These are phyloP conservation scores for Boletellus ananas DNA, from an alignment of 768 basidiomycete species.

Conservation along the genomic window DNA sequence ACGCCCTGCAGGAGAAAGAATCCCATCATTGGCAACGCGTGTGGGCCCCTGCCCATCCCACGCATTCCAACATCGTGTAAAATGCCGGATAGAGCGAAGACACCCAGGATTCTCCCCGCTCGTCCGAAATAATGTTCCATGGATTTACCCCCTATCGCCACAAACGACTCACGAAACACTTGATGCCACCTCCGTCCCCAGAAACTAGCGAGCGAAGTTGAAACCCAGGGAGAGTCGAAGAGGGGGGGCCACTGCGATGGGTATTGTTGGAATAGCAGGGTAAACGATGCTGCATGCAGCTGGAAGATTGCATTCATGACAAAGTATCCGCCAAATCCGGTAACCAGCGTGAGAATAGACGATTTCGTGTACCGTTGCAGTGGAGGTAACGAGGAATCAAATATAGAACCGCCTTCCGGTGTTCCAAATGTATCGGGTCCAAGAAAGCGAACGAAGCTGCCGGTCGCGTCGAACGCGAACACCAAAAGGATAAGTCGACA, in stretches of 20 bases:
- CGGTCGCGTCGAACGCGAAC: constrained; percentile 4
- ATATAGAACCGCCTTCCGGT: constrained; percentile 35
- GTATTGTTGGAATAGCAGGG: constrained; percentile 45
- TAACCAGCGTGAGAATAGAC: constrained; percentile 38
- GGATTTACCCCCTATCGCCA: constrained; percentile 47
- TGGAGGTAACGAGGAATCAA: constrained; percentile 30
- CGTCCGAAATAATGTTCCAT: constrained; percentile 44
- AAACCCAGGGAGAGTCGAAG: constrained; percentile 53
- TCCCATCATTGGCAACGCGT: constrained; percentile 39
- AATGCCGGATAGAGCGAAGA: constrained; percentile 56
- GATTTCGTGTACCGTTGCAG: constrained; percentile 41
- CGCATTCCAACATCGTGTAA: constrained; percentile 57
- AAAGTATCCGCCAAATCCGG: constrained; percentile 44
- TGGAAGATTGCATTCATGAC: constrained; percentile 44
- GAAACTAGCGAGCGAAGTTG: constrained; percentile 57
- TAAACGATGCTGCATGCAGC: constrained; percentile 39
- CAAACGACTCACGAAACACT: constrained; percentile 54
- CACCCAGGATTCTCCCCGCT: constrained; percentile 48
- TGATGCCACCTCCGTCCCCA: constrained; percentile 73
- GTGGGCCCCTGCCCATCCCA: constrained; percentile 53
- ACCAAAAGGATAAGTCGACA: constrained; percentile 4
- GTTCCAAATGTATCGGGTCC: constrained; percentile 39
- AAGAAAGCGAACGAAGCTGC: constrained; percentile 18
- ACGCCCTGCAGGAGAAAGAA: constrained; percentile 59
- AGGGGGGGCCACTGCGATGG: constrained; percentile 60